Percentiles rank a stretch among this genome's conserved stretches.
Evolutionary conservation across 768 basidiomycete genomes (phyloP).

Genomic region (Candolleomyces aberdarensis): DNA sequence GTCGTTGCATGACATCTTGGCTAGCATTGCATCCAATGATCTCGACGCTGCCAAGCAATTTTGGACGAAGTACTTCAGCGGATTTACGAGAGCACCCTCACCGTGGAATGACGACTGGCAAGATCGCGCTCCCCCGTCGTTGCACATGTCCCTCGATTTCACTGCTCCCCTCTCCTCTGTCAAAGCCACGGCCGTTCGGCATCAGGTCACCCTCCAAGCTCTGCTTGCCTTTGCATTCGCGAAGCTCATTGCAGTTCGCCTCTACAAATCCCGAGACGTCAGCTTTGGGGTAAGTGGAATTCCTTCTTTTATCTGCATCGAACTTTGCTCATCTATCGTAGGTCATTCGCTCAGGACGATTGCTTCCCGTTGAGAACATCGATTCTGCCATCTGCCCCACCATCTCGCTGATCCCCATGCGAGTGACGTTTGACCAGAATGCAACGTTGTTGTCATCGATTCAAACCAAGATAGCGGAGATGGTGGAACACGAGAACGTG

Average conservation of each 20-base stretch:
- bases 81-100: conserved; percentile 21
- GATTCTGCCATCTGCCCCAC: conserved; percentile 27
- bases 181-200: conserved; percentile 22
- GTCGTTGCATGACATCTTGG: conserved; percentile 18
- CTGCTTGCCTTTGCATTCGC: conserved; percentile 29
- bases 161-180: conserved; percentile 18
- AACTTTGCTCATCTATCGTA: conserved; percentile 4
- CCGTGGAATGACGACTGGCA: conserved; percentile 1
- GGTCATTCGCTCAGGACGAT: conserved; percentile 33
- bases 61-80: conserved; percentile 24
- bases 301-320: background rate
- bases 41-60: conserved; percentile 20
- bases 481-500: conserved; percentile 30
- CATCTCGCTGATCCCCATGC: conserved; percentile 27
- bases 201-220: conserved; percentile 30
- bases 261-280: conserved; percentile 26
- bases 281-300: conserved; percentile 27
- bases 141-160: conserved; percentile 15
- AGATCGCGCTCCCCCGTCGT: conserved; percentile 3
- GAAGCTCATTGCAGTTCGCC: conserved; percentile 17
- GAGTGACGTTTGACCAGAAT: conserved; percentile 20
- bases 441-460: conserved; percentile 18
- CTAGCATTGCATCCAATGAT: conserved; percentile 22
- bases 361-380: conserved; percentile 27
- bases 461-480: conserved; percentile 23